Evolutionary conservation across 768 basidiomycete species (phyloP), one percentile per base, ranked within the genome.

Genomic region (Boletus tomentosulus): DNA sequence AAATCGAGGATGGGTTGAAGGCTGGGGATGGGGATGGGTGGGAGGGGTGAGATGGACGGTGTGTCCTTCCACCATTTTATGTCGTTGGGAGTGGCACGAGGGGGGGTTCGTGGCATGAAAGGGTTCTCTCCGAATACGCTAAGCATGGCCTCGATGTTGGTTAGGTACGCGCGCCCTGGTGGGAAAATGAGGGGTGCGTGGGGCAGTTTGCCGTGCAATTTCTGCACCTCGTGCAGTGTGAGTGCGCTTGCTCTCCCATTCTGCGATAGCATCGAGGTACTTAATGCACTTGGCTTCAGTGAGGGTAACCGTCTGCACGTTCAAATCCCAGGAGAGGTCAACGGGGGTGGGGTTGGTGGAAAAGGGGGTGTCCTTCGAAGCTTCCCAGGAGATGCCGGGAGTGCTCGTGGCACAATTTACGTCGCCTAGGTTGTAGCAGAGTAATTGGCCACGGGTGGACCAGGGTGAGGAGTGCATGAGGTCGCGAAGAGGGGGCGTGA

Each of bases 271-370:
- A 19, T 8, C 8, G 19, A 24, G 19, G 9, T 41, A 41, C 22
- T 41, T 41, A 4, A 9, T 11, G 4, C 9, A 1, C 39, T 44
- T 12, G 52, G 46, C 3, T 30, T 27, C 0, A 22, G 22, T 4
- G 35, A 37, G 33, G 1, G 27, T n/a, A 1, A 72, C 74, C 0
- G 63, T 50, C 25, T 57, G 44, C 13, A 16, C 0, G 1, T 16
- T 53, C 8, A 73, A 37, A 43, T 74, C 62, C 76, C 73, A 76
- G 16, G 60, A 27, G 57, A 76, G 72, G 9, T 75, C 71, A 15
- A 60, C 48, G 19, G 54, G 57, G 3, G 44, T 46, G 1, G 53
- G 50, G 5, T 35, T 15, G 0, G 8, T 16, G 1, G 28, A 15
- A 25, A 59, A 59, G 5, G 41, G 51, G n/a, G 44, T 33, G 43